A percentile compares a stretch with the other conserved stretches of the same genome.
Evolutionary conservation across 345 rosid species (phyloP).

Genomic region (Lenwebbia sp.): DNA sequence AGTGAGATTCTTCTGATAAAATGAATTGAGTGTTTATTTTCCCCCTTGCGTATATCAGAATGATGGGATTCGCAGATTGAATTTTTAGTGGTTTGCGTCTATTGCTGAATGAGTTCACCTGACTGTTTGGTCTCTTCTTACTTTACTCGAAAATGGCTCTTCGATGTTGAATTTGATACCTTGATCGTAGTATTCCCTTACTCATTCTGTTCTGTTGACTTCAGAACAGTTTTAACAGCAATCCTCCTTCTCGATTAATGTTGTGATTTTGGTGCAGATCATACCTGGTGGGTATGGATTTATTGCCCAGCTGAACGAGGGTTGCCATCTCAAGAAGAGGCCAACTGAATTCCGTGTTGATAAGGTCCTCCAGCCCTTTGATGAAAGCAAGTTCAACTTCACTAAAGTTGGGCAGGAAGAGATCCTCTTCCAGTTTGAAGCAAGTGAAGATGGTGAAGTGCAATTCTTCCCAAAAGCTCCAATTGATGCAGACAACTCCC

Average conservation of each 20-base stretch:
- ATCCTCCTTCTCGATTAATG: too few relatives aligned
- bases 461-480: conserved; percentile 59
- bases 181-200: too few relatives aligned
- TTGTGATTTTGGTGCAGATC: conserved; percentile 44
- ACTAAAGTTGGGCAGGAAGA: conserved; percentile 95
- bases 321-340: conserved; percentile 91
- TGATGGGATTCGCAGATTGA: background rate
- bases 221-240: too few relatives aligned
- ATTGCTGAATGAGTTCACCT: background rate
- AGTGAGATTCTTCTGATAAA: background rate
- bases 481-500: conserved; percentile 53
- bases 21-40: background rate
- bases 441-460: conserved; percentile 53
- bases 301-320: conserved; percentile 90
- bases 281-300: conserved; percentile 79
- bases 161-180: too few relatives aligned
- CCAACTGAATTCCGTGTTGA: conserved; percentile 92
- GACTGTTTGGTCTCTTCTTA: too few relatives aligned
- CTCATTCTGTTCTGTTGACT: too few relatives aligned
- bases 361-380: conserved; percentile 88
- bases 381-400: conserved; percentile 88
- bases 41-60: background rate
- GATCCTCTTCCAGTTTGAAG: conserved; percentile 87
- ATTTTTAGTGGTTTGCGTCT: background rate
- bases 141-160: too few relatives aligned